These are phyloP conservation scores for Circinella umbellata DNA, from an alignment of 371 early-diverging fungal genomes.

Conservation along the genomic window DNA sequence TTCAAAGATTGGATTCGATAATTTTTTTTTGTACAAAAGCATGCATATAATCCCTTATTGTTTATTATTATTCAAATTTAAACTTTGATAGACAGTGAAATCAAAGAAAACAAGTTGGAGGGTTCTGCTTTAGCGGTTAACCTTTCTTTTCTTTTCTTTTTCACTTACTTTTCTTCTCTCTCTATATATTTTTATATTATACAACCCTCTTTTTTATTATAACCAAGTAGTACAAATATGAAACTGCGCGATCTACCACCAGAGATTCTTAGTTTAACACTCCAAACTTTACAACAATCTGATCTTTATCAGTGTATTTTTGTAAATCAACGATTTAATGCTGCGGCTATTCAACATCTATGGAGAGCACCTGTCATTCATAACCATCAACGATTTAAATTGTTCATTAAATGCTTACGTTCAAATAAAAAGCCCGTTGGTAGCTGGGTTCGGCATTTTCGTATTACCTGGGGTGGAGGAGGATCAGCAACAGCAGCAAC, in stretches of 20 bases:
- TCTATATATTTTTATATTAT: no score
- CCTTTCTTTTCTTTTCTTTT: no score
- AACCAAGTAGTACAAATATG: constrained; percentile 5
- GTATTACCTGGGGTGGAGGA: constrained; percentile 2
- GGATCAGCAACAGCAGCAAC: no score
- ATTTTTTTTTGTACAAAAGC: no score
- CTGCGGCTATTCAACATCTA: constrained; percentile 22
- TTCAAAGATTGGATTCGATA: no score
- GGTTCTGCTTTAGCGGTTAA: no score
- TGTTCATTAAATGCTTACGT: constrained; percentile 14
- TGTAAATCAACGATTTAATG: constrained; percentile 23
- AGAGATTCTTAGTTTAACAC: constrained; percentile 23
- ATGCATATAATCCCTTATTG: no score
- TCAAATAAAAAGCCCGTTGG: constrained; percentile 13
- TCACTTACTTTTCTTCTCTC: no score
- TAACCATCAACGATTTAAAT: constrained; percentile 1
- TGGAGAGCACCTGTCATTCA: constrained; percentile 25
- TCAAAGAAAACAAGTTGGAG: no score
- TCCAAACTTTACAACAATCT: constrained; percentile 5
- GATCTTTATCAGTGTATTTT: constrained; percentile 23
- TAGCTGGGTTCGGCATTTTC: constrained; percentile 20
- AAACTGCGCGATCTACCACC: constrained; percentile 22
- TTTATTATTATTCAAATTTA: no score
- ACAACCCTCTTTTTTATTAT: no score
- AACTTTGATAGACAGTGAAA: no score